Evolutionary conservation across 140 eudicot species (phyloP), one percentile per base, ranked within the genome.

Genomic region (Oenanthe javanica): DNA sequence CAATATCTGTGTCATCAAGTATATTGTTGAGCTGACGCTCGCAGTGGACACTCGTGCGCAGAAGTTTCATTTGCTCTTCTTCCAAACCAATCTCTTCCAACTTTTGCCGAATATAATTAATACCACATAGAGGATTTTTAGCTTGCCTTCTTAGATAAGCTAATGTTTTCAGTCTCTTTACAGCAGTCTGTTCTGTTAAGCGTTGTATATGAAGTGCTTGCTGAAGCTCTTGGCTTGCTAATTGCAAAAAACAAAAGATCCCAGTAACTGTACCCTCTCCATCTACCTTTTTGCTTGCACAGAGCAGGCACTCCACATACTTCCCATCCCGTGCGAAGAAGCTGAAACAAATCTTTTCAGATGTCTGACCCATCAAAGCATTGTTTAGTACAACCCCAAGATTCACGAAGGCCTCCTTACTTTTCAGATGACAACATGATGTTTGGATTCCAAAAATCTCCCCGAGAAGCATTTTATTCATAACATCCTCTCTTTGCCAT

Each of bases 1-100:
- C 99, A 51, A 94, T 89, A 90, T 94, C 99, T 2, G 96, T 90
- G 84, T 92, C 99, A 64, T 92, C 99, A 42, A 94, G 96, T 72
- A 92, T 83, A 83, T 88, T 94, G 71, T 92, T 89, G 47, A 94
- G 96, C 86, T 94, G 99, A 50, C 88, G 89, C 77, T 94, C 97
- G 85, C 97, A 94, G 79, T 84, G 97, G 15, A 82, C 86, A 80
- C 96, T 92, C 0, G 92, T 90, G 46, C 81, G 82, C 77, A 94
- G 76, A 55, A 89, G 88, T 31, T 83, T 70, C 54, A 42, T 89
- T 82, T 94, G 99, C 77, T 92, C 93, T 0, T 89, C 99, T 23
- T 89, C 93, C 75, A 94, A 78, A 16, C 87, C 91, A 23, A 93
- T 90, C 55, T 88, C 93, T 83, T 94, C 97, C 85, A 94, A 49